These are phyloP conservation scores for Fusarium fujikuroi DNA, from an alignment of 2,329 filamentous ascomycete species.

Conservation along the genomic window DNA sequence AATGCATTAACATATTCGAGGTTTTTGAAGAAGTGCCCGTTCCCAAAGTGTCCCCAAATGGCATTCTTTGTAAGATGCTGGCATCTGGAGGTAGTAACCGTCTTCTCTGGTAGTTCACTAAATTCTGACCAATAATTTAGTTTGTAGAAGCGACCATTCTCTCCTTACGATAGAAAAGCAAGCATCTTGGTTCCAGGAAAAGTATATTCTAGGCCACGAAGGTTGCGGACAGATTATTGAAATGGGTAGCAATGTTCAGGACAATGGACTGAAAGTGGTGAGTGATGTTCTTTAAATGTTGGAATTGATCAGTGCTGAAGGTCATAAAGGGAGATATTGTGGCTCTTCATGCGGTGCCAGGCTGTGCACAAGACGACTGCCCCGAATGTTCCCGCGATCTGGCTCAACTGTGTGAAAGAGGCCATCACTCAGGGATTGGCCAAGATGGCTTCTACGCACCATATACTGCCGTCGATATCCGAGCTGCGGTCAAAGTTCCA, in stretches of 20 bases:
- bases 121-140: background rate
- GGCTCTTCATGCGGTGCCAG: slow-evolving; percentile 37
- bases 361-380: slow-evolving; percentile 20
- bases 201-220: slow-evolving; percentile 33
- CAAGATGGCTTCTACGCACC: slow-evolving; percentile 57
- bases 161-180: slow-evolving; percentile 35
- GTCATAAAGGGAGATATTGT: slow-evolving; percentile 22
- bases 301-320: rapidly evolving
- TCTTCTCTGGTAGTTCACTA: rapidly evolving
- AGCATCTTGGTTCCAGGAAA: slow-evolving; percentile 34
- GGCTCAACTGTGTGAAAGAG: slow-evolving; percentile 50
- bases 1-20: background rate
- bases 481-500: slow-evolving; percentile 28
- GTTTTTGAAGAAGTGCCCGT: slow-evolving; percentile 16
- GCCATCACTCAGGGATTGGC: slow-evolving; percentile 56
- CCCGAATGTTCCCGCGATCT: slow-evolving; percentile 54
- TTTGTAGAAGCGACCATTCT: slow-evolving; percentile 29
- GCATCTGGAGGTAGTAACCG: slow-evolving; percentile 18
- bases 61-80: slow-evolving; percentile 25
- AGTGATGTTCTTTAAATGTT: rapidly evolving
- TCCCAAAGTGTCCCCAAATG: background rate
- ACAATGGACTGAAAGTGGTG: slow-evolving; percentile 14
- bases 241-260: slow-evolving; percentile 4
- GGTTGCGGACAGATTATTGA: slow-evolving; percentile 32
- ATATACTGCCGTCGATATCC: slow-evolving; percentile 48